A percentile compares a stretch with the other conserved stretches of the same genome.
Conservation (phyloP, 495 filamentous ascomycete species). For the Immersiella caudata region DNA sequence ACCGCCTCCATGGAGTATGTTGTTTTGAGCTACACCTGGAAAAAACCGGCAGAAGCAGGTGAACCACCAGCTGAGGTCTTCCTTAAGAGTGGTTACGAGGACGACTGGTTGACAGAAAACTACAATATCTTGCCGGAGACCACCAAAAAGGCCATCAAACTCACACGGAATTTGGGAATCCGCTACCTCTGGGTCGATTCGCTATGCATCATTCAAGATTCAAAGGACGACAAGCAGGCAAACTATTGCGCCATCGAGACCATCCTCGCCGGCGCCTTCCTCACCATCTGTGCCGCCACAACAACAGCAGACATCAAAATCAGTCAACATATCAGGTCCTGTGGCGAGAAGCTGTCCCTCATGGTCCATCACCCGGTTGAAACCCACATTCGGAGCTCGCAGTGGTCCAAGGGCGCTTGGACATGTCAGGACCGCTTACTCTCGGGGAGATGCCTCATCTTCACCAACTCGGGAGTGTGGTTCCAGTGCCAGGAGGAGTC, state of each 20-base stretch:
- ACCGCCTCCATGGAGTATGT: conserved; percentile 10
- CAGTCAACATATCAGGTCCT: neutral
- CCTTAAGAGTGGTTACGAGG: neutral
- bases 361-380: conserved; percentile 18
- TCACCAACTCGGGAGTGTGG: neutral
- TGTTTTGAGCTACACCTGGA: conserved; percentile 17
- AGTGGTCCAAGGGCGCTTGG: conserved; percentile 13
- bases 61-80: neutral
- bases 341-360: conserved; percentile 11
- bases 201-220: conserved; percentile 13
- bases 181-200: conserved; percentile 12
- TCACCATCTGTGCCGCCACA: conserved; percentile 9
- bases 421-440: conserved; percentile 16
- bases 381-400: conserved; percentile 8
- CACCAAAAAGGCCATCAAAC: neutral
- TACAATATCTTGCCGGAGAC: neutral
- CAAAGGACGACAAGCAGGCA: neutral
- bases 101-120: neutral
- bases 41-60: neutral
- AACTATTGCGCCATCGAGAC: conserved; percentile 7
- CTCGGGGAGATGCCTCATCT: conserved; percentile 13
- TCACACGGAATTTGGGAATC: neutral
- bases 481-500: conserved; percentile 18
- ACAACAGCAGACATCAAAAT: neutral
- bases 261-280: conserved; percentile 1